Evolutionary conservation across 306 rosid species (phyloP), one percentile per base, ranked within the genome.

Genomic region (Lablab purpureus): DNA sequence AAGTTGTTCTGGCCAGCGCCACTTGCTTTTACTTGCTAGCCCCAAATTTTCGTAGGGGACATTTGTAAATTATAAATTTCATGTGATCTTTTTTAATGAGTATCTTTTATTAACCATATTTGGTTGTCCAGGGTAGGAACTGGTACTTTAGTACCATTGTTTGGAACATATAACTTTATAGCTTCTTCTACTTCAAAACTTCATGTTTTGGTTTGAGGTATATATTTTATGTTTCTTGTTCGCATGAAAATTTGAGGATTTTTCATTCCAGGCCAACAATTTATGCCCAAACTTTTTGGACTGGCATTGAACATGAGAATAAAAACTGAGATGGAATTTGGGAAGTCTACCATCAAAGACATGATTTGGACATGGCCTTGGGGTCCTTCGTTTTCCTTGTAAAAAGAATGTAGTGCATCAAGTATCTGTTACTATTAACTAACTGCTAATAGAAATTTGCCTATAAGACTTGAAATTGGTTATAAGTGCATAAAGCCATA

Each of bases 1-100:
- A 67, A 81, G 19, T 65, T 56, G 22, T 81, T 66, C n/a, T 66
- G 43, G 68, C 80, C 66, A 36, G 66, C 21, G 79, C 49, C 60
- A 52, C 71, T 63, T 46, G 28, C 21, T 41, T 77, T 64, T 0
- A 65, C 76, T 60, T 62, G 32, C 60, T 47, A 13, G 63, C 25
- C 40, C 22, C 9, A 76, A 67, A 40, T 10, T 51, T 62, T 56
- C 63, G 30, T 56, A 47, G n/a, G 49, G 9, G 8, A 25, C 10
- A 58, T 40, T 25, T 49, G 55, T 7, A 41, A 10, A 64, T 22
- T 59, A 28, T 52, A 40, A 51, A 51, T 80, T 73, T 30, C 59
- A 17, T 60, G 25, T 3, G 34, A 60, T 34, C 43, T 19, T 78
- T 52, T 40, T 46, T 22, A 56, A 52, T 47, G 13, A 34, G 14